Conservation (phyloP, 2,329 filamentous ascomycete genomes). For the Colletotrichum theobromicola region DNA sequence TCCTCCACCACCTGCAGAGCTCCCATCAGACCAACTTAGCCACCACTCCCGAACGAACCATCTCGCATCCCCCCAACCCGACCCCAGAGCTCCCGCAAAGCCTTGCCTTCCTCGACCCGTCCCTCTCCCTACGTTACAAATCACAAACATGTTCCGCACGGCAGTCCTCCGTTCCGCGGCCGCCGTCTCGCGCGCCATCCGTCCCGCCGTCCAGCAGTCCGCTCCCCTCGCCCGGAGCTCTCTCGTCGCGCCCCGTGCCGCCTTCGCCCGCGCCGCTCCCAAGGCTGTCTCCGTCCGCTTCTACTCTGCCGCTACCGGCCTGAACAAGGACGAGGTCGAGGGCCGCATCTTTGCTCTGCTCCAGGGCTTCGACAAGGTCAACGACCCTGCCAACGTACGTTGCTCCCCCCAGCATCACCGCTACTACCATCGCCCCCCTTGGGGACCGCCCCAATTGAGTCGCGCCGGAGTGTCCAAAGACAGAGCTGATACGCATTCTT, state of each 20-base stretch:
- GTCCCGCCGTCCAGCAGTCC: conserved; percentile 62
- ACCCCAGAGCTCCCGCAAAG: background rate
- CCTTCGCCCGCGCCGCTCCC: conserved; percentile 62
- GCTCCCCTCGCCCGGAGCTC: conserved; percentile 49
- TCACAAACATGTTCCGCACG: conserved; percentile 83
- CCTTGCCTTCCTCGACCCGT: background rate
- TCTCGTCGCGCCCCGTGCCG: conserved; percentile 65
- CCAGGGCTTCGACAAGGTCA: conserved; percentile 97
- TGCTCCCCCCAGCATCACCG: background rate
- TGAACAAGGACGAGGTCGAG: conserved; percentile 85
- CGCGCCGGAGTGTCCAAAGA: background rate
- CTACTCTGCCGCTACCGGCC: conserved; percentile 83
- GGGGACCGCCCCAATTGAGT: background rate
- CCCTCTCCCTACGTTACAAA: conserved; percentile 13
- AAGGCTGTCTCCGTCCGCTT: conserved; percentile 72
- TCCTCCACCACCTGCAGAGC: conserved; percentile 13
- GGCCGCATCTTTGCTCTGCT: conserved; percentile 91
- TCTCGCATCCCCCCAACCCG: background rate
- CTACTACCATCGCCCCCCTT: background rate
- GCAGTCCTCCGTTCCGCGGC: conserved; percentile 81
- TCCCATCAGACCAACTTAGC: conserved; percentile 7
- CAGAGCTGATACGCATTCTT: background rate
- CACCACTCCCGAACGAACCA: background rate
- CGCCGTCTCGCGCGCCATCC: conserved; percentile 54
- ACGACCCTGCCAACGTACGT: conserved; percentile 67